These are phyloP conservation scores for Nymphaea colorata DNA, from an alignment of 164 flowering plant genomes.

Conservation along the genomic window DNA sequence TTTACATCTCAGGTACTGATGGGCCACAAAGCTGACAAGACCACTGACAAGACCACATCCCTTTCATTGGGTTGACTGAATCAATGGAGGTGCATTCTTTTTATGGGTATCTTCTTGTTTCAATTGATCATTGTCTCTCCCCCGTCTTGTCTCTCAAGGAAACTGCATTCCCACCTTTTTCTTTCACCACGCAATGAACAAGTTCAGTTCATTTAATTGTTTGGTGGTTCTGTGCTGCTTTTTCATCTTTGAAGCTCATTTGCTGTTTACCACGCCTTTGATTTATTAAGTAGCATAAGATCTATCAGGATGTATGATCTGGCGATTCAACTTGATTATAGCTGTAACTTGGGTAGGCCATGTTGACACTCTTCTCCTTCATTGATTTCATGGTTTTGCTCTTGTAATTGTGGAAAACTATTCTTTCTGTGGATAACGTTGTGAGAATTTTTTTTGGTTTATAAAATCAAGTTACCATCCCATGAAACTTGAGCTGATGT, in stretches of 20 bases:
- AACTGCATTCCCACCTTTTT: neutral
- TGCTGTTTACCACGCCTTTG: neutral
- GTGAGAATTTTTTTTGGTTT: neutral
- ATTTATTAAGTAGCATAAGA: neutral
- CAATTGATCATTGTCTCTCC: neutral
- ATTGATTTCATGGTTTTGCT: neutral
- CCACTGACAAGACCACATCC: neutral
- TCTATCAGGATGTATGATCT: neutral
- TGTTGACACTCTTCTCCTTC: too few relatives aligned
- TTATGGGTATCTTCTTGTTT: neutral
- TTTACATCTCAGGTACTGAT: slow-evolving; percentile 8
- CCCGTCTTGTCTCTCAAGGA: too few relatives aligned
- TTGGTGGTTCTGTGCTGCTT: neutral
- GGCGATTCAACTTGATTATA: neutral
- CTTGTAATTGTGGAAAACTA: neutral
- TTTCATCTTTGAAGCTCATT: neutral
- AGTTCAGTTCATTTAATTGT: neutral
- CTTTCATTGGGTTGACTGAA: neutral
- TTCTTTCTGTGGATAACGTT: neutral
- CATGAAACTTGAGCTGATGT: too few relatives aligned
- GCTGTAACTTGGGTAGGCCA: neutral
- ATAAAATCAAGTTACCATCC: too few relatives aligned
- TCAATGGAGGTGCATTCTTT: neutral
- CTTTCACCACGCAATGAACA: neutral
- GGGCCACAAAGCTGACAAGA: neutral